Base-by-base conservation (phyloP, 768 basidiomycete species). In the Boletus barrowsii region DNA sequence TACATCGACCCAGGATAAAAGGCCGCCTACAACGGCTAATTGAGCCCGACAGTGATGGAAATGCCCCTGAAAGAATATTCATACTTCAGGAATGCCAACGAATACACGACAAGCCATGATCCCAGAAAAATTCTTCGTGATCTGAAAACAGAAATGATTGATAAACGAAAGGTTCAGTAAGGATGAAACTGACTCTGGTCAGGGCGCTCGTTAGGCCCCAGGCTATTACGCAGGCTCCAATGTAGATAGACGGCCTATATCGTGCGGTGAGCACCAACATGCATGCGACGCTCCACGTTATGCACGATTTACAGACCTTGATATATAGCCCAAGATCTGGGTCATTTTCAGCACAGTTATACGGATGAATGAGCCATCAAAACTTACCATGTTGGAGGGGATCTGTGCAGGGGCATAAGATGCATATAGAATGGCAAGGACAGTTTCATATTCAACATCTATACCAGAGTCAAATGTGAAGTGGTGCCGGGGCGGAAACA, bases 181-280 rank as follows among this genome's bases (percentile, higher is more conserved):
- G 36, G n/a, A 42, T 10, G 18, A 11, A n/a, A 58, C 47, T 4
- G 33, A 84, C 83, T 9, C 85, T 86, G 20, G 84, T 87, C 41
- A 86, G 63, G 4, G 80, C 73, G 45, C 83, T 86, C 3, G 81
- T 83, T 17, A 84, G 45, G 3, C 86, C 85, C 84, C 86, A 88
- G 3, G 76, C 57, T 18, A 83, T 70, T 11, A 84, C 80, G 53
- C 84, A 86, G 18, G 63, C 55, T 4, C 82, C 81, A 8, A 88
- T 85, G 63, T 83, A 86, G 37, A 78, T 62, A 0, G 84, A 82
- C 9, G 87, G 86, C 42, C 84, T 85, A 59, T 3, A 36, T 14
- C 26, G n/a, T 39, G n/a, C 6, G 6, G 37, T 39, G 15, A 4
- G 35, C 35, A 36, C 15, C 2, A 11, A 8, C 7, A n/a, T 39